Conservation (phyloP, 2,329 filamentous ascomycete genomes). For the Hymenoscyphus linearis region DNA sequence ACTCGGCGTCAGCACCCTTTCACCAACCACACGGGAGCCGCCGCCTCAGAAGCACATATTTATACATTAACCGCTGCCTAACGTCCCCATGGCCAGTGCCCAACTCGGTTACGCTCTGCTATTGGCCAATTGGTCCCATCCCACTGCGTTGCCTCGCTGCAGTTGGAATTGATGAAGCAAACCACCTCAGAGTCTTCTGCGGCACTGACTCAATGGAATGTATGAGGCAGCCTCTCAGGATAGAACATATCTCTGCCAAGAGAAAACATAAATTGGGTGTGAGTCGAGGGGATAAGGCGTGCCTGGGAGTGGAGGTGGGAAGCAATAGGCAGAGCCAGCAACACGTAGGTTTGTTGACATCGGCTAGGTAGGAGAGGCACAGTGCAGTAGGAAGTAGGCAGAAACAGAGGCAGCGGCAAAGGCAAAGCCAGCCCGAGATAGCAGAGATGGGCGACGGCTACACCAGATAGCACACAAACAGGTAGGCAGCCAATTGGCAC, state of each 20-base stretch:
- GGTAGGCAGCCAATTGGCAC: no score
- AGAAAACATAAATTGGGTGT: background rate
- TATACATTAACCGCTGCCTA: constrained; percentile 11
- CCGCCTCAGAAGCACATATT: constrained; percentile 2
- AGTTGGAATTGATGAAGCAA: constrained; percentile 1
- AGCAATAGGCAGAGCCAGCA: background rate
- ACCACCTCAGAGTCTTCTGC: background rate
- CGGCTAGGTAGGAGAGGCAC: background rate
- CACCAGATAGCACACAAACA: no score
- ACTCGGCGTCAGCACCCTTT: background rate
- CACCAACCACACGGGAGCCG: background rate
- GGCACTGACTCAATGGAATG: background rate
- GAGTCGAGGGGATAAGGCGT: background rate
- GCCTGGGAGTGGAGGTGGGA: background rate
- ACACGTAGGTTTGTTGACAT: background rate
- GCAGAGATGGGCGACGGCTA: background rate
- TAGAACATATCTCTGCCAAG: background rate
- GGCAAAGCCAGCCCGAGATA: no score
- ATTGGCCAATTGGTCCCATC: background rate
- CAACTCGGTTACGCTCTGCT: background rate
- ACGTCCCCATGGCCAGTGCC: constrained; percentile 1
- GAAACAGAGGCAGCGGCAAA: background rate
- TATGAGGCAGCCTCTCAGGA: background rate
- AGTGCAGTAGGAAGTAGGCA: background rate
- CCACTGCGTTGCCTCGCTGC: background rate